Conservation (phyloP, 2,329 filamentous ascomycete species). For the Hypoxylon rubiginosum region DNA sequence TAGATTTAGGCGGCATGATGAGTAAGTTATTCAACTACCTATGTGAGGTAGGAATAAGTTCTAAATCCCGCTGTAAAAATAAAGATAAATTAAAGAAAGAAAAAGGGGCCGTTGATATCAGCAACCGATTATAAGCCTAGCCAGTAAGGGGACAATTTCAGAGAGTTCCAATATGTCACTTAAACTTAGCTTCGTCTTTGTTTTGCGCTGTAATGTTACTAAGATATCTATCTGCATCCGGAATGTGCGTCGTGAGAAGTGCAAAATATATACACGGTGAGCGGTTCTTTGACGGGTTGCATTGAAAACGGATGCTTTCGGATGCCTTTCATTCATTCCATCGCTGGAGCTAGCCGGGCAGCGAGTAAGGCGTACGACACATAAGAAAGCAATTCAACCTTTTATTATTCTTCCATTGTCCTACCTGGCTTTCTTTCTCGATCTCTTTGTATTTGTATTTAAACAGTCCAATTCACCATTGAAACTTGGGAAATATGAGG, state of each 20-base stretch:
- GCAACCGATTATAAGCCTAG: background rate
- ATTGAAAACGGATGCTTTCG: constrained; percentile 8
- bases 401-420: background rate
- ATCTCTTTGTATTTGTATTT: too few species aligned
- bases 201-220: background rate
- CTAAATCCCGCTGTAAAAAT: background rate
- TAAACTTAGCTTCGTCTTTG: background rate
- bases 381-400: too few species aligned
- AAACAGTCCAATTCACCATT: too few species aligned
- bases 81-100: too few species aligned
- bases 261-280: background rate
- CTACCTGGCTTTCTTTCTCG: background rate
- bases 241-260: background rate
- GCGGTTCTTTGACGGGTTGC: background rate
- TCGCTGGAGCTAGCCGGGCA: background rate
- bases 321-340: background rate
- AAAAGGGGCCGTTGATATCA: background rate
- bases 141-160: background rate
- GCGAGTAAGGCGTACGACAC: background rate
- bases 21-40: background rate
- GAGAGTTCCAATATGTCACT: background rate
- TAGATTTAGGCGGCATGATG: background rate
- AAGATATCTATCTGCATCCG: constrained; percentile 8
- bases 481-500: too few species aligned
- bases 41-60: background rate